phyloP scores from a whole-genome alignment of 1,139 yeast species.

The Pichia sp. region DNA sequence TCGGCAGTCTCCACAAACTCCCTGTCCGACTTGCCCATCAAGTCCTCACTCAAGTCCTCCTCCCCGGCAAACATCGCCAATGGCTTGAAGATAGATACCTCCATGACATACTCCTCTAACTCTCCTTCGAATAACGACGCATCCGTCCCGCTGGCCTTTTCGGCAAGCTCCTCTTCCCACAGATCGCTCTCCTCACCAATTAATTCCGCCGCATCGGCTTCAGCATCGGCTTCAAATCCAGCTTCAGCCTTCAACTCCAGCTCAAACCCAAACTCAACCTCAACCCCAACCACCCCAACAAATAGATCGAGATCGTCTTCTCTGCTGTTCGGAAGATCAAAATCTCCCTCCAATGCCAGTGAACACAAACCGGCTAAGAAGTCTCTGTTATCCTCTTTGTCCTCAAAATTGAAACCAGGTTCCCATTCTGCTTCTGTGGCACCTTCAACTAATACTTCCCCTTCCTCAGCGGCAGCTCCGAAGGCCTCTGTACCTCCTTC shows the following conservation, averaged over 20 bases:
- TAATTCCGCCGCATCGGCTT: neutral
- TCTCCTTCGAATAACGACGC: neutral
- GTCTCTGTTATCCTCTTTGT: constrained; percentile 33
- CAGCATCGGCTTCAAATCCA: too few relatives aligned
- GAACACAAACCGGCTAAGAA: constrained; percentile 30
- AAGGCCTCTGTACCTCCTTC: constrained; percentile 1
- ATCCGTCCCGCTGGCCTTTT: neutral
- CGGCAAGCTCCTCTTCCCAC: neutral
- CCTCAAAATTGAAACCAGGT: constrained; percentile 45
- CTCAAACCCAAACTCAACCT: neutral
- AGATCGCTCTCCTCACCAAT: constrained; percentile 1
- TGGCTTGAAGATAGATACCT: constrained; percentile 10
- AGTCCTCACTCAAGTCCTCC: neutral
- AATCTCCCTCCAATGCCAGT: constrained; percentile 8
- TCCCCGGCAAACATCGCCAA: neutral
- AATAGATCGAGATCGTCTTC: constrained; percentile 21
- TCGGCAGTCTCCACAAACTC: neutral
- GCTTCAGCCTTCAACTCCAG: constrained; percentile 3
- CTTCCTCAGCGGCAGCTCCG: neutral
- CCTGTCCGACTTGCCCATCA: neutral
- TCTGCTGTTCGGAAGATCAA: constrained; percentile 13
- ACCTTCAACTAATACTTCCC: neutral
- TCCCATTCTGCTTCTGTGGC: neutral
- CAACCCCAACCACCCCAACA: neutral
- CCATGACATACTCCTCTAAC: constrained; percentile 2